phyloP scores from a whole-genome alignment of 2,329 filamentous ascomycete species.

The Diaporthe nobilis region DNA sequence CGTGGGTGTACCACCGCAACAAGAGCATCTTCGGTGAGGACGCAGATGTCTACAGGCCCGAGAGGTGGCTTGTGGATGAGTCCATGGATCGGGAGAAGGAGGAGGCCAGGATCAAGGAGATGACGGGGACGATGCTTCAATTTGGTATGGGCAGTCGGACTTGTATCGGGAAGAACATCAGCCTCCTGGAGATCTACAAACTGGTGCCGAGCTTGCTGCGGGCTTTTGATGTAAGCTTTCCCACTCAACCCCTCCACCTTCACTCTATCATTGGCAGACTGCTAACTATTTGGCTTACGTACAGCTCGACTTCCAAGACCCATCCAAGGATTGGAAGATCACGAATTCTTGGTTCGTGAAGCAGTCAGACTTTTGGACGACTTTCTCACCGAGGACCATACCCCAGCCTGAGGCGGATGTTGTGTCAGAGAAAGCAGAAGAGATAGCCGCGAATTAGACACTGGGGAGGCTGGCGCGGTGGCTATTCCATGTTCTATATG shows the following conservation, averaged over 20 bases:
- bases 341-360: conserved; percentile 76
- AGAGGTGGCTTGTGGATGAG: conserved; percentile 72
- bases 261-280: conserved; percentile 46
- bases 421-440: background rate
- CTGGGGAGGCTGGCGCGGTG: background rate
- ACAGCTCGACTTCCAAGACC: conserved; percentile 69
- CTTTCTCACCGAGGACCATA: conserved; percentile 60
- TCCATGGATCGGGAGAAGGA: conserved; percentile 63
- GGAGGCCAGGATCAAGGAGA: conserved; percentile 71
- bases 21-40: conserved; percentile 77
- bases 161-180: conserved; percentile 79
- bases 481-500: background rate
- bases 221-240: conserved; percentile 69
- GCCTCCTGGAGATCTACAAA: conserved; percentile 75
- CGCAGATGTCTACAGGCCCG: conserved; percentile 75
- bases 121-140: conserved; percentile 80
- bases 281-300: background rate
- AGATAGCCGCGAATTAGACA: background rate
- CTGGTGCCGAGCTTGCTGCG: conserved; percentile 72
- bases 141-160: conserved; percentile 81
- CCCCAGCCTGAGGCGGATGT: conserved; percentile 52
- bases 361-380: conserved; percentile 67
- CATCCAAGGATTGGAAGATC: conserved; percentile 68
- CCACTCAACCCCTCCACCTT: conserved; percentile 62
- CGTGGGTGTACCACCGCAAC: conserved; percentile 81